Evolutionary conservation across 2,329 filamentous ascomycete species (phyloP), one percentile per base, ranked within the genome.

Genomic region (Neurospora sp.): DNA sequence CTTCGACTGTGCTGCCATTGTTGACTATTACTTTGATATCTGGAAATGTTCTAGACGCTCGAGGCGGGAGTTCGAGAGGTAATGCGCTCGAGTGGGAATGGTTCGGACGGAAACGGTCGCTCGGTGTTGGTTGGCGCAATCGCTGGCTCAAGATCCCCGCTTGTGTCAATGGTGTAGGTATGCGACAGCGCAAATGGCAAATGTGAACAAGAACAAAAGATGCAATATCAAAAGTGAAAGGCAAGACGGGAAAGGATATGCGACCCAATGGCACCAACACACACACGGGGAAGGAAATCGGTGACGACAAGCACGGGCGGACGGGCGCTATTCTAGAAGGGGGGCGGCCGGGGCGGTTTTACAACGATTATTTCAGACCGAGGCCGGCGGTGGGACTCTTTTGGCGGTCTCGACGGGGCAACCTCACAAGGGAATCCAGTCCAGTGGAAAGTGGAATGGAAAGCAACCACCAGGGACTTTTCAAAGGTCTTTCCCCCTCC

Each of bases 1-100:
- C 80, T 93, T 95, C 46, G 86, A 88, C 76, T 86, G 85, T 68
- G 78, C 84, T 70, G 82, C 80, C 86, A 88, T 87, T 66, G 68
- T 69, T 67, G 68, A 71, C 17, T 66, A 17, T 58, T 17, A 23
- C 15, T 38, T 52, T 36, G 33, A n/a, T 52, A 33, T 33, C 10
- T 19, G 39, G 39, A 42, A 23, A 28, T 4, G 19, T 6, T 23
- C 67, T n/a, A 8, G 15, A 68, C 23, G 38, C 67, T 46, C 42
- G 52, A 17, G 8, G 17, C 11, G 6, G 17, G 6, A 36, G 15
- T 68, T 68, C n/a, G 28, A 62, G 23, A 62, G 11, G 67, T 19
- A 36, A 43, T 23, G n/a, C 67, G 39, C 17, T 23, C 23, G 67
- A 38, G 67, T 13, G 43, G n/a, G 43, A 46, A 28, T 36, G 52